These are phyloP conservation scores for Excoecaria agallocha DNA, from an alignment of 345 rosid species.

Conservation along the genomic window DNA sequence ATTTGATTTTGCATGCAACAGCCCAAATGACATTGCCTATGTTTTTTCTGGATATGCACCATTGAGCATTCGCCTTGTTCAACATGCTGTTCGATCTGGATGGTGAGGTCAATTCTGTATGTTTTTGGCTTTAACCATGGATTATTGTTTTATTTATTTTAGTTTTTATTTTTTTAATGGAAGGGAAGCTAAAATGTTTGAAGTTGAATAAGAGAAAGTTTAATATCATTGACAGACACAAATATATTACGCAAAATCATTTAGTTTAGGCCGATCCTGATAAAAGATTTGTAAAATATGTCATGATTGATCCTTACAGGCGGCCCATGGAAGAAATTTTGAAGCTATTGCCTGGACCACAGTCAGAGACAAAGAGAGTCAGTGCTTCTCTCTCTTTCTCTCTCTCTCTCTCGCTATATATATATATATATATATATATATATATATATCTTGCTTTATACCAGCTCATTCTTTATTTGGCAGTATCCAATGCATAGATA, in stretches of 20 bases:
- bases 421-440: too few relatives aligned
- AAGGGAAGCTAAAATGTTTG: not conserved
- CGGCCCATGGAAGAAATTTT: constrained; percentile 86
- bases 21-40: constrained; percentile 83
- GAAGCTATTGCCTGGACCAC: constrained; percentile 91
- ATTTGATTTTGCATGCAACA: constrained; percentile 41
- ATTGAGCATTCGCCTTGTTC: constrained; percentile 93
- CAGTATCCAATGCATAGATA: not conserved
- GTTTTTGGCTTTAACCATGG: not conserved
- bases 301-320: constrained; percentile 42
- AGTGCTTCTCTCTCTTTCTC: constrained; percentile 21
- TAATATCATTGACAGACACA: too few relatives aligned
- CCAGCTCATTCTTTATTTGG: not conserved
- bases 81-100: constrained; percentile 93
- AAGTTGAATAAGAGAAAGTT: not conserved
- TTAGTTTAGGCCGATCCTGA: not conserved
- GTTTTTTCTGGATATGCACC: constrained; percentile 99
- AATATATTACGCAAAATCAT: not conserved
- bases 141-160: not conserved
- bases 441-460: too few relatives aligned
- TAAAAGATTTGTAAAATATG: not conserved
- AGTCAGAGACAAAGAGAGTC: constrained; percentile 76
- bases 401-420: too few relatives aligned
- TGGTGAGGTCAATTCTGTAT: constrained; percentile 55
- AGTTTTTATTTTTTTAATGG: not conserved